Evolutionary conservation across 208 protist genomes (phyloP).

Genomic region (Leishmania aethiopica): DNA sequence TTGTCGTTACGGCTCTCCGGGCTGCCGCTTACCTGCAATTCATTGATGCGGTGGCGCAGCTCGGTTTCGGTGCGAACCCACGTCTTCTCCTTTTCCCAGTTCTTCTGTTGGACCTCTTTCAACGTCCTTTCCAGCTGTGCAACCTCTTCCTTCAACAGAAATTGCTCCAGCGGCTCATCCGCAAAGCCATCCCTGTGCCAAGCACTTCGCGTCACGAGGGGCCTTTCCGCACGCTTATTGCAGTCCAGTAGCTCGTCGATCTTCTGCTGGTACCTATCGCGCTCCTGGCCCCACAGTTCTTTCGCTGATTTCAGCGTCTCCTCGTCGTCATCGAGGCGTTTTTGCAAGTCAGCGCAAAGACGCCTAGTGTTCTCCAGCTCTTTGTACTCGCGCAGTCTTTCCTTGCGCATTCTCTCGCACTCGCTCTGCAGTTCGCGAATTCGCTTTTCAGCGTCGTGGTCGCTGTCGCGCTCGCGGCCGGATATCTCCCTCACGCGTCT

Average conservation of each 20-base stretch:
- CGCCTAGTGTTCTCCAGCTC: conserved; percentile 45
- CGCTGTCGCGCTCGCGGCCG: conserved; percentile 1
- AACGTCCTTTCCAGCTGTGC: conserved; percentile 71
- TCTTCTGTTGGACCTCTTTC: conserved; percentile 49
- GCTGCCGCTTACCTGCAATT: conserved; percentile 27
- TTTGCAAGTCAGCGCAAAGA: conserved; percentile 44
- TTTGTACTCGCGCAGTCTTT: conserved; percentile 33
- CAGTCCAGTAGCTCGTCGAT: conserved; percentile 49
- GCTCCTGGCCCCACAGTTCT: conserved; percentile 65
- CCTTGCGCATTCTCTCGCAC: conserved; percentile 34
- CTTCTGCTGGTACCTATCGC: conserved; percentile 49
- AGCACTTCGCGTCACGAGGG: background rate
- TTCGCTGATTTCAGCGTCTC: conserved; percentile 40
- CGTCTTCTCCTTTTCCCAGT: conserved; percentile 70
- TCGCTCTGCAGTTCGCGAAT: conserved; percentile 25
- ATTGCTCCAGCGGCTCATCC: conserved; percentile 47
- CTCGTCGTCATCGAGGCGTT: conserved; percentile 36
- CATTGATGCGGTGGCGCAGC: conserved; percentile 42
- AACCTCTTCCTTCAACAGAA: conserved; percentile 74
- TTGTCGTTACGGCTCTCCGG: conserved; percentile 39
- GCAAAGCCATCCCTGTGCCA: background rate
- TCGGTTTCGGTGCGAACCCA: conserved; percentile 49
- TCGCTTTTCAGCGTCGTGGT: conserved; percentile 15
- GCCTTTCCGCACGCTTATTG: conserved; percentile 20
- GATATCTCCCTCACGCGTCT: conserved; percentile 7